A percentile compares a stretch with the other conserved stretches of the same genome.
Evolutionary conservation across 2,329 filamentous ascomycete species (phyloP).

Genomic region (Neonectria hederae): DNA sequence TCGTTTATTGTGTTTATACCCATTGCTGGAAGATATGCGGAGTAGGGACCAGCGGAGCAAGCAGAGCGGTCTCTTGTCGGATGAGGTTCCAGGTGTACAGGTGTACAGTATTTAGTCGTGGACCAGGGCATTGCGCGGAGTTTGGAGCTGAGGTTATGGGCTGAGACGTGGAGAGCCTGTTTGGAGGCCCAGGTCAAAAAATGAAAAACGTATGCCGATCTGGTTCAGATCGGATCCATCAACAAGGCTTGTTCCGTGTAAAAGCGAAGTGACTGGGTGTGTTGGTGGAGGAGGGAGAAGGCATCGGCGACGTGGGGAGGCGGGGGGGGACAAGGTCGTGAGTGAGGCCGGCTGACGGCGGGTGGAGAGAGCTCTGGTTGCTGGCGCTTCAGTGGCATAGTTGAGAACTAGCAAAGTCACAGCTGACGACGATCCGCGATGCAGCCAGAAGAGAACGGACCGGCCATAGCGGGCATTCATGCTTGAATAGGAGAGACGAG

Average conservation of each 20-base stretch:
- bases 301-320: background rate
- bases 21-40: conserved; percentile 30
- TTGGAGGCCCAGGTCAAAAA: conserved; percentile 38
- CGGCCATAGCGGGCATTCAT: background rate
- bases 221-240: conserved; percentile 27
- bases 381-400: conserved; percentile 6
- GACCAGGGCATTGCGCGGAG: conserved; percentile 49
- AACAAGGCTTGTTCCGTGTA: background rate
- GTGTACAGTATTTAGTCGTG: conserved; percentile 42
- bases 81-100: conserved; percentile 12
- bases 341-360: conserved; percentile 11
- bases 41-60: conserved; percentile 7
- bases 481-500: background rate
- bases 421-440: background rate
- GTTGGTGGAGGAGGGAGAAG: conserved; percentile 1
- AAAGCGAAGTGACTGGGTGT: conserved; percentile 5
- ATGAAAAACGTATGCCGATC: conserved; percentile 38
- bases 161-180: conserved; percentile 40
- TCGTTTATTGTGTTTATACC: conserved; percentile 42
- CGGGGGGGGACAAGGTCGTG: conserved; percentile 15
- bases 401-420: background rate
- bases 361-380: background rate
- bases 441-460: background rate
- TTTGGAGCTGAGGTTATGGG: conserved; percentile 45
- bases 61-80: conserved; percentile 22